phyloP scores from a whole-genome alignment of 1,284 basidiomycete genomes.

The Chondrostereum purpureum region DNA sequence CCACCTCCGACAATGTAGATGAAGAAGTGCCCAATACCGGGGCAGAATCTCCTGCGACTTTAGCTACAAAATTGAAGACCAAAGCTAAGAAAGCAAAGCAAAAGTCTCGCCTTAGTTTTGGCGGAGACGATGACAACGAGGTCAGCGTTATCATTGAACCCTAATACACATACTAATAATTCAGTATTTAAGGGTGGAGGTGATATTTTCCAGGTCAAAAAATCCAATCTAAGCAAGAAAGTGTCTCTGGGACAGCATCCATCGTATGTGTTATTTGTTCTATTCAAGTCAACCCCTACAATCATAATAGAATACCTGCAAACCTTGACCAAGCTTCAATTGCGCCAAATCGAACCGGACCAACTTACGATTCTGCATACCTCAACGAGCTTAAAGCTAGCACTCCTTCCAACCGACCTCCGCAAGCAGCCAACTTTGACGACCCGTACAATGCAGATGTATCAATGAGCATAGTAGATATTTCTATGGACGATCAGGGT shows the following conservation, averaged over 20 bases:
- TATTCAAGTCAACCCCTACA: conserved; percentile 9
- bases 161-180: conserved; percentile 18
- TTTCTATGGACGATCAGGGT: conserved; percentile 25
- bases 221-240: conserved; percentile 66
- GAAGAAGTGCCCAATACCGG: conserved; percentile 16
- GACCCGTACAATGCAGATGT: conserved; percentile 37
- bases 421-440: conserved; percentile 26
- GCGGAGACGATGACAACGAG: conserved; percentile 74
- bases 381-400: conserved; percentile 79
- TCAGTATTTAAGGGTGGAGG: conserved; percentile 31
- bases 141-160: conserved; percentile 34
- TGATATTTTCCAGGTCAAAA: conserved; percentile 70
- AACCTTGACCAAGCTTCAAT: conserved; percentile 49
- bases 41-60: conserved; percentile 47
- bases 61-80: conserved; percentile 63
- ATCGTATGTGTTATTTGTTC: conserved; percentile 27
- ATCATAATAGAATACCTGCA: conserved; percentile 27
- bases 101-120: conserved; percentile 75
- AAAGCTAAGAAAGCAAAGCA: conserved; percentile 57
- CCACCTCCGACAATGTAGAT: conserved; percentile 29
- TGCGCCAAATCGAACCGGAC: conserved; percentile 37
- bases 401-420: conserved; percentile 57
- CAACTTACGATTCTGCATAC: conserved; percentile 73
- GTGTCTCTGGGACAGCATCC: conserved; percentile 49
- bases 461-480: conserved; percentile 26